A percentile compares a stretch with the other conserved stretches of the same genome.
Conservation (phyloP, 2,329 filamentous ascomycete species). For the Hymenoscyphus infarciens region DNA sequence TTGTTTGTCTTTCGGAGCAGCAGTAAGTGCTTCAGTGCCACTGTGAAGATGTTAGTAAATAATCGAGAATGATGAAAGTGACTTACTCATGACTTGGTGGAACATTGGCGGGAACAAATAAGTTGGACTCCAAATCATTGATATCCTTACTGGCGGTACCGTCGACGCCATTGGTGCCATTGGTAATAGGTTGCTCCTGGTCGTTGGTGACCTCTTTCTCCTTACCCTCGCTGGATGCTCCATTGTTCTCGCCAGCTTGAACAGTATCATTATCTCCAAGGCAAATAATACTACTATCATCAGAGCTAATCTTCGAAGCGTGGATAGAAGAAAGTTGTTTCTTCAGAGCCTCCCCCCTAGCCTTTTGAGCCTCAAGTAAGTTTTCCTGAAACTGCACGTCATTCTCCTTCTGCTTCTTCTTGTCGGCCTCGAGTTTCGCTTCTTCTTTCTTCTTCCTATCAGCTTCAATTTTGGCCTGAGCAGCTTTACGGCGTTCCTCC, state of each 20-base stretch:
- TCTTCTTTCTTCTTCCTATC: background rate
- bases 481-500: background rate
- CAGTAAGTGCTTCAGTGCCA: background rate
- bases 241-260: background rate
- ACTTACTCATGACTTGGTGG: background rate
- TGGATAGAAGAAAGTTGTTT: conserved; percentile 19
- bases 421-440: conserved; percentile 9
- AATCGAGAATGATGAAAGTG: background rate
- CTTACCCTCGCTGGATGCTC: background rate
- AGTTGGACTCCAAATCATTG: background rate
- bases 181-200: background rate
- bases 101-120: background rate
- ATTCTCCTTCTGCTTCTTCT: conserved; percentile 5
- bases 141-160: background rate
- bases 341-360: conserved; percentile 20
- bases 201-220: background rate
- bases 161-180: background rate
- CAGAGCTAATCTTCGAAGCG: conserved; percentile 11
- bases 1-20: background rate
- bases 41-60: background rate
- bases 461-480: background rate
- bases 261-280: background rate
- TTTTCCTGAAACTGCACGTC: conserved; percentile 13
- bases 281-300: background rate
- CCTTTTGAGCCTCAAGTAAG: conserved; percentile 14